Conservation (phyloP, 2,329 filamentous ascomycete species). For the Biscogniauxia mediterranea region DNA sequence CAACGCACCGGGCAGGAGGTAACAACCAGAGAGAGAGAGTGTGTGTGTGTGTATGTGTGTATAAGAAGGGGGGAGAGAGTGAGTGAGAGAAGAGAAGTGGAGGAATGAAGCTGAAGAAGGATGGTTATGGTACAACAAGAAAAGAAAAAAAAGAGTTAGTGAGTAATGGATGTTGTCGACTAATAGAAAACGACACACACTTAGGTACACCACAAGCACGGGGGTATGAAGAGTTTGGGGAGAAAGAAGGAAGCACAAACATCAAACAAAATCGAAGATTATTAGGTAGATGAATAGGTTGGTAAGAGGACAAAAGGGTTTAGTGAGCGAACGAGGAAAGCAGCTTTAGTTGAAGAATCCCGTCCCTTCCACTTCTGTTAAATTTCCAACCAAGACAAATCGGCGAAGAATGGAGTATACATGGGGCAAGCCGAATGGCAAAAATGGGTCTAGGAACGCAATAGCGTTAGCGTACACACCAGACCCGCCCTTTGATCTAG, state of each 20-base stretch:
- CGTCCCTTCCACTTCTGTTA: background rate
- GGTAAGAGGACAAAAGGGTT: background rate
- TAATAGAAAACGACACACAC: no score
- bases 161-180: no score
- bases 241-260: background rate
- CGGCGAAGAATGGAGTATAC: background rate
- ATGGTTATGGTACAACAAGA: no score
- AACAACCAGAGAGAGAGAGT: background rate
- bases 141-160: no score
- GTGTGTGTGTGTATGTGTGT: no score
- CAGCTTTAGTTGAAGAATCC: background rate
- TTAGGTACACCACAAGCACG: no score
- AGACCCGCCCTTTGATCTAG: background rate
- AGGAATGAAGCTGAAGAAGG: no score
- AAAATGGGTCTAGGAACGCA: background rate
- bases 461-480: background rate
- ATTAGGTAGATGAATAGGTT: no score
- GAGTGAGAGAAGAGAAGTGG: no score
- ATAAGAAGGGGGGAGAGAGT: no score
- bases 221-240: no score
- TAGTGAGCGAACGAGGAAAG: background rate
- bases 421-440: background rate
- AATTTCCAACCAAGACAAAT: background rate
- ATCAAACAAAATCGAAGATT: background rate
- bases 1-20: background rate